Percentiles rank a stretch among this genome's conserved stretches.
Evolutionary conservation across 768 basidiomycete genomes (phyloP).

Genomic region (Russula sp.): DNA sequence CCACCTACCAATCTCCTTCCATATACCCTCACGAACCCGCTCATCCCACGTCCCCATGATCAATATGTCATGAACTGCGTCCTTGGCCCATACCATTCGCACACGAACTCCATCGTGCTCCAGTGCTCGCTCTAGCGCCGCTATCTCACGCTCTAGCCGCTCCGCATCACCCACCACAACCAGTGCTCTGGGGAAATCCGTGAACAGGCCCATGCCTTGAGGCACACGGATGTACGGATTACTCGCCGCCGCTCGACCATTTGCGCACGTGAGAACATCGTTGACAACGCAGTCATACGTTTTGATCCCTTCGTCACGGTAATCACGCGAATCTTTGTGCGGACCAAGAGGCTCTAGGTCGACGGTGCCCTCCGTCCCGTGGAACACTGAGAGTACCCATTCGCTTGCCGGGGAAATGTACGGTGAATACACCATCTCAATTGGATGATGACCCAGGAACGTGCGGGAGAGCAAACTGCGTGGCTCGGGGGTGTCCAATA

Average conservation of each 20-base stretch:
- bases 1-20: slow-evolving; percentile 20
- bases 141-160: slow-evolving; percentile 42
- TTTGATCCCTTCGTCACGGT: slow-evolving; percentile 21
- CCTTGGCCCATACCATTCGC: slow-evolving; percentile 22
- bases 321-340: slow-evolving; percentile 20
- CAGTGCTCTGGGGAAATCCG: slow-evolving; percentile 38
- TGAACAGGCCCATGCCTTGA: slow-evolving; percentile 37
- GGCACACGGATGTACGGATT: slow-evolving; percentile 27
- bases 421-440: slow-evolving; percentile 31
- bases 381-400: slow-evolving; percentile 30
- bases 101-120: slow-evolving; percentile 22
- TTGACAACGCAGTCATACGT: slow-evolving; percentile 27
- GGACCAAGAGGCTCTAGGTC: slow-evolving; percentile 26
- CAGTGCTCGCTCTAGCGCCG: slow-evolving; percentile 20
- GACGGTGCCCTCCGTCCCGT: slow-evolving; percentile 26
- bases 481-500: slow-evolving; percentile 47
- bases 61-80: slow-evolving; percentile 20
- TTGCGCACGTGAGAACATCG: no score
- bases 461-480: slow-evolving; percentile 45
- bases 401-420: slow-evolving; percentile 31
- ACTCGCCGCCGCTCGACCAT: slow-evolving; percentile 20
- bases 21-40: slow-evolving; percentile 19
- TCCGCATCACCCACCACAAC: slow-evolving; percentile 46
- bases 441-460: slow-evolving; percentile 39
- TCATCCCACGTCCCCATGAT: slow-evolving; percentile 21